phyloP scores from a whole-genome alignment of 2,329 filamentous ascomycete species.

The Aspergillus carbonarius region DNA sequence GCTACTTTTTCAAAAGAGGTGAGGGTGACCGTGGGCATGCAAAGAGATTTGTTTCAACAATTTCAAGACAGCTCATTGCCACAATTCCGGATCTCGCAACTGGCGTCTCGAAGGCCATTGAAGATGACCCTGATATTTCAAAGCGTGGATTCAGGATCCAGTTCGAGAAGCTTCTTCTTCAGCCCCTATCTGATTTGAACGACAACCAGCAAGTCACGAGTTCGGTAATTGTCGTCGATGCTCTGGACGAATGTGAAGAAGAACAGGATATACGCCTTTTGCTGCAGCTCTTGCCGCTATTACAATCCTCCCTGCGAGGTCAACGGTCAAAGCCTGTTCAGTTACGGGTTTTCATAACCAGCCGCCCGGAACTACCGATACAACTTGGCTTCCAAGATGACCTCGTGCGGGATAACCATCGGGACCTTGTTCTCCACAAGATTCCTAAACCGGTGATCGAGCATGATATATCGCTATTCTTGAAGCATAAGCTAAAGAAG shows the following conservation, averaged over 20 bases:
- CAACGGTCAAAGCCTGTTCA: constrained; percentile 13
- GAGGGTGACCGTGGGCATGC: constrained; percentile 40
- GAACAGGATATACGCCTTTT: constrained; percentile 22
- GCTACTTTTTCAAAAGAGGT: constrained; percentile 50
- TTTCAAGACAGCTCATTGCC: constrained; percentile 28
- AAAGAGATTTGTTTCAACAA: constrained; percentile 42
- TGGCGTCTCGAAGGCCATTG: constrained; percentile 21
- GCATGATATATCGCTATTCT: constrained; percentile 24
- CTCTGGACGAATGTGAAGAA: constrained; percentile 29
- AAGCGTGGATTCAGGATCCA: constrained; percentile 27
- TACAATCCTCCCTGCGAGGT: constrained; percentile 20
- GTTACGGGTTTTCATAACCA: constrained; percentile 28
- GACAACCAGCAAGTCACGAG: neutral
- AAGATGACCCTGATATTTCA: constrained; percentile 25
- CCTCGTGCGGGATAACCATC: neutral
- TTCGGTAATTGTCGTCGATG: constrained; percentile 26
- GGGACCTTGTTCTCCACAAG: constrained; percentile 13
- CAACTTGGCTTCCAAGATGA: constrained; percentile 10
- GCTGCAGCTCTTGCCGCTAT: constrained; percentile 23
- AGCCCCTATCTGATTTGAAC: constrained; percentile 17
- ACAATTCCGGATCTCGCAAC: constrained; percentile 27
- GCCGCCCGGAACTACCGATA: constrained; percentile 29
- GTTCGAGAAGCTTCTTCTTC: constrained; percentile 28
- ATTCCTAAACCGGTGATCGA: constrained; percentile 19
- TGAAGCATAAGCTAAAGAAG: constrained; percentile 14